Evolutionary conservation across 495 filamentous ascomycete species (phyloP).

Genomic region (Penicillium robsamsonii): DNA sequence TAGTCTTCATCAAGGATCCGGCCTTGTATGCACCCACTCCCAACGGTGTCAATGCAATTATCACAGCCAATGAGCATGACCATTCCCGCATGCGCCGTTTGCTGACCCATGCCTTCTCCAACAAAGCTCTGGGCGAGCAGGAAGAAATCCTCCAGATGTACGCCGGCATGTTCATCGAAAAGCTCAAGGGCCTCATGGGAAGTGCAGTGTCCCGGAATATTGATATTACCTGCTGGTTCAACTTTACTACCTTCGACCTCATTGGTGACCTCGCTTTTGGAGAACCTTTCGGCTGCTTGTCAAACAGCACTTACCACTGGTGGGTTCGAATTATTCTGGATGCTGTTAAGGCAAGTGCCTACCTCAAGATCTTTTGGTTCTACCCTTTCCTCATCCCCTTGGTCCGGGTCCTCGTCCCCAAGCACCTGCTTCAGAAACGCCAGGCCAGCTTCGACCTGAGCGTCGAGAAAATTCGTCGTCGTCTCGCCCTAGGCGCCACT

Average conservation of each 20-base stretch:
- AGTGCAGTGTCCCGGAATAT: conserved; percentile 27
- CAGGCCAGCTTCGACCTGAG: conserved; percentile 37
- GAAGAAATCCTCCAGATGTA: conserved; percentile 46
- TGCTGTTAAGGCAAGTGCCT: conserved; percentile 29
- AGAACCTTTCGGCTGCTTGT: conserved; percentile 47
- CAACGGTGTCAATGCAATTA: conserved; percentile 28
- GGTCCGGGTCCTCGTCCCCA: conserved; percentile 24
- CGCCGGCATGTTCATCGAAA: conserved; percentile 36
- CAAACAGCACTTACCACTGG: conserved; percentile 41
- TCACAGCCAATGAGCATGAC: conserved; percentile 39
- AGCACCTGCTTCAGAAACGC: conserved; percentile 21
- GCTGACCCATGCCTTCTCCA: conserved; percentile 51
- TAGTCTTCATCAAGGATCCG: conserved; percentile 36
- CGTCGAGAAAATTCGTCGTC: conserved; percentile 40
- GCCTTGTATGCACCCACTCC: conserved; percentile 27
- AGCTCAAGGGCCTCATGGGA: conserved; percentile 18
- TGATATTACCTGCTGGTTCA: conserved; percentile 41
- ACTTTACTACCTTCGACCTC: conserved; percentile 45
- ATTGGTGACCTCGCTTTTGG: conserved; percentile 50
- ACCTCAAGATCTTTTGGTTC: conserved; percentile 33
- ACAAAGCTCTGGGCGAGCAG: conserved; percentile 46
- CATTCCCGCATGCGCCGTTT: conserved; percentile 47
- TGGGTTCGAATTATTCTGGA: conserved; percentile 43
- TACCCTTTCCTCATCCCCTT: conserved; percentile 33
- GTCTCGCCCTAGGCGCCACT: conserved; percentile 32